Percentiles rank a stretch among this genome's conserved stretches.
These are phyloP conservation scores for Retiboletus flavoniger DNA, from an alignment of 1,284 basidiomycete species.

Conservation along the genomic window DNA sequence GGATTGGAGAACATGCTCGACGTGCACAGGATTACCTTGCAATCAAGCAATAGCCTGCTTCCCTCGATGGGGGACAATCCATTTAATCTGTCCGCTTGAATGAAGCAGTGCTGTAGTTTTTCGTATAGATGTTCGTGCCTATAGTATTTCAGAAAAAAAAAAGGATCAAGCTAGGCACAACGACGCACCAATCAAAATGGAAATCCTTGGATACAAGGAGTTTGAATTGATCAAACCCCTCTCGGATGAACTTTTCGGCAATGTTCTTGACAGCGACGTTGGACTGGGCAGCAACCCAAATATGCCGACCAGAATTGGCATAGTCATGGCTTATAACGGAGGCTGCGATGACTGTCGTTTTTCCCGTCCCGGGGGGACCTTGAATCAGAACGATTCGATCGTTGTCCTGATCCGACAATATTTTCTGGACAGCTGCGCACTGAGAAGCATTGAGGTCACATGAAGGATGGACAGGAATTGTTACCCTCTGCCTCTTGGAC, in stretches of 20 bases:
- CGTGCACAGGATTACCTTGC: constrained; percentile 58
- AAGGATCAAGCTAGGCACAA: background rate
- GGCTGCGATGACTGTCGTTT: constrained; percentile 41
- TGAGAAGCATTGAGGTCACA: constrained; percentile 42
- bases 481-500: background rate
- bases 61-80: constrained; percentile 11
- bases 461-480: constrained; percentile 7
- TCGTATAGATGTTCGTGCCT: constrained; percentile 77
- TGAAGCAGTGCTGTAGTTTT: constrained; percentile 43
- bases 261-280: constrained; percentile 61
- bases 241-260: constrained; percentile 44
- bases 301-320: constrained; percentile 24
- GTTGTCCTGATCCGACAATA: constrained; percentile 37
- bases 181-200: constrained; percentile 54
- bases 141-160: constrained; percentile 8
- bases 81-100: constrained; percentile 49
- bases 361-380: constrained; percentile 52
- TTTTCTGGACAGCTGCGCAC: constrained; percentile 36
- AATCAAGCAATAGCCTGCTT: constrained; percentile 36
- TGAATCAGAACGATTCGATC: constrained; percentile 54
- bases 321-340: constrained; percentile 44
- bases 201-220: constrained; percentile 47
- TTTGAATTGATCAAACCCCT: constrained; percentile 38
- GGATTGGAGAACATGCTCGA: constrained; percentile 44
- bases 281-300: constrained; percentile 73